Conservation (phyloP, 116 monocot species). For the Phalaenopsis hybrid region DNA sequence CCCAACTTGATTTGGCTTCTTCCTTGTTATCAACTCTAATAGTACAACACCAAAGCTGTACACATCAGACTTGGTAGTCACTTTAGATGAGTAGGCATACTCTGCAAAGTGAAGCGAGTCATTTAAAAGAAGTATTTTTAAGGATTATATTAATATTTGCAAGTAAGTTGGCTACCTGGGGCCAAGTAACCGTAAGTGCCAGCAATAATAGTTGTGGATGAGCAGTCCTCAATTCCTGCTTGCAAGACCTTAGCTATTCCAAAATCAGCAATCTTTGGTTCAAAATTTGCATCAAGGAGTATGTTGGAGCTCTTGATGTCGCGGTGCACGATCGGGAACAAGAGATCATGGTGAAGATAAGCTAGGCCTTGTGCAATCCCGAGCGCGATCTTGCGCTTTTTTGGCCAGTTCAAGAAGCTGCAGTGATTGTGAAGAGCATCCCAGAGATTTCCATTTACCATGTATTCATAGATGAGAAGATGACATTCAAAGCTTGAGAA, state of each 20-base stretch:
- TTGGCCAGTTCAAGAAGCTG: conserved; percentile 67
- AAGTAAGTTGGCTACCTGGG: conserved; percentile 41
- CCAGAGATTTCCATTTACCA: conserved; percentile 93
- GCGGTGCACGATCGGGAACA: conserved; percentile 75
- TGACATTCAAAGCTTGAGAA: conserved; percentile 65
- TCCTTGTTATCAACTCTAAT: conserved; percentile 84
- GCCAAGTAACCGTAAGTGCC: conserved; percentile 92
- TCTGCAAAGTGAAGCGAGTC: conserved; percentile 69
- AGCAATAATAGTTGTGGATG: conserved; percentile 52
- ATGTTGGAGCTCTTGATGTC: conserved; percentile 92
- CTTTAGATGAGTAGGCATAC: conserved; percentile 81
- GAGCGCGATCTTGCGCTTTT: conserved; percentile 57
- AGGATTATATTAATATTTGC: not conserved
- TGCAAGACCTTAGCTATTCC: conserved; percentile 90
- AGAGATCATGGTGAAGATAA: conserved; percentile 80
- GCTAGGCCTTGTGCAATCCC: conserved; percentile 78
- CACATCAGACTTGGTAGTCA: conserved; percentile 89
- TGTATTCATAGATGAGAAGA: conserved; percentile 90
- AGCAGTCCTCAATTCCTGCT: conserved; percentile 32
- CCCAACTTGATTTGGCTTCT: conserved; percentile 73
- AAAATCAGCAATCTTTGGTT: conserved; percentile 94
- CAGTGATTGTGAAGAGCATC: conserved; percentile 62
- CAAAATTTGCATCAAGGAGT: conserved; percentile 75
- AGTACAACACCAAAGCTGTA: conserved; percentile 96
- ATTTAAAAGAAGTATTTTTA: conserved; percentile 14